These are phyloP conservation scores for Silene coronaria DNA, from an alignment of 179 eudicot species.

Conservation along the genomic window DNA sequence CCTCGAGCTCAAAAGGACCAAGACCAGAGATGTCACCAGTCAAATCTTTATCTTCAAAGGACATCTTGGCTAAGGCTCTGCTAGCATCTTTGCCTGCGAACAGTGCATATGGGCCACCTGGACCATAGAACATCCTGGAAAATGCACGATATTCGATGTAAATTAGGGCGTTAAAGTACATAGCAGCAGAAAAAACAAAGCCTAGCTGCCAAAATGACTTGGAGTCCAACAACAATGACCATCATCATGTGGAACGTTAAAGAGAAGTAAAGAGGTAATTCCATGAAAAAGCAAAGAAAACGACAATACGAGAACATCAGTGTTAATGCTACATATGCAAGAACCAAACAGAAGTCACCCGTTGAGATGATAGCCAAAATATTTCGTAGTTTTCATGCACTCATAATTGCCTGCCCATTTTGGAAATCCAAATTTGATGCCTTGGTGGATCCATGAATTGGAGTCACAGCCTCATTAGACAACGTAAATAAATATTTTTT, in stretches of 20 bases:
- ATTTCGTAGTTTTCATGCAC: background rate
- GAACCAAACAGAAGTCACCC: background rate
- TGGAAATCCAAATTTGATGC: background rate
- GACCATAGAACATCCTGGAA: conserved; percentile 42
- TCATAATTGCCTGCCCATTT: background rate
- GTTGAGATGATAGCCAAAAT: background rate
- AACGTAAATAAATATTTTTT: background rate
- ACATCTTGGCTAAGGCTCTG: conserved; percentile 39
- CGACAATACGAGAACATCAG: background rate
- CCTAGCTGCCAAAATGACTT: background rate
- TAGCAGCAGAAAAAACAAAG: background rate
- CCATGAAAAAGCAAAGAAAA: background rate
- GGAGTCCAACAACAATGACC: background rate
- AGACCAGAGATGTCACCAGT: conserved; percentile 34
- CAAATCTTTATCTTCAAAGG: conserved; percentile 34
- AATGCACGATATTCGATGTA: background rate
- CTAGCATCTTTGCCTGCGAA: conserved; percentile 38
- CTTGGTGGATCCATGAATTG: background rate
- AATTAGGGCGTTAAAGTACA: background rate
- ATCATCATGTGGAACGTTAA: no score
- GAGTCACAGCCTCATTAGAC: background rate
- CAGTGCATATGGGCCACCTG: conserved; percentile 36
- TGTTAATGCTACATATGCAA: background rate
- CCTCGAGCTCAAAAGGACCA: conserved; percentile 37
- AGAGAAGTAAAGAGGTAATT: no score